Base-by-base conservation (phyloP, 306 rosid genomes). In the Senna siamea region DNA sequence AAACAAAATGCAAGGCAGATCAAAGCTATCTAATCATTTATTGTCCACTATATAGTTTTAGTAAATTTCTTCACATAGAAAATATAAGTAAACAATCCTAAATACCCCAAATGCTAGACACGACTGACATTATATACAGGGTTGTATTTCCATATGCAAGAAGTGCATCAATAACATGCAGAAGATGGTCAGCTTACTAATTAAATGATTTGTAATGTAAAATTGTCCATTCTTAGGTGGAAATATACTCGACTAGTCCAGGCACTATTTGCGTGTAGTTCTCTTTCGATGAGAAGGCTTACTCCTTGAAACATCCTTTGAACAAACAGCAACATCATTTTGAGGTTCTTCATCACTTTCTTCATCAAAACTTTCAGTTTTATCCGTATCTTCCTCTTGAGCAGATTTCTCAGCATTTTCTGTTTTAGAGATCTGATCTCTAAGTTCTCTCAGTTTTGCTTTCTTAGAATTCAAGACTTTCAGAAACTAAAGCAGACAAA, bases 401-500 rank as follows among this genome's bases (percentile, higher is more conserved):
- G 83, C 88, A 71, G 85, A 83, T 77, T 87, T 88, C 65, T 82
- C 83, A 41, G 82, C 70, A 32, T 47, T 58, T n/a, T 69, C 77
- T 61, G 65, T 57, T 60, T 79, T 85, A 9, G 85, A 69, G 46
- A 89, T 73, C 76, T 89, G 83, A 78, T 82, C 93, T 70, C 89
- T 89, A 70, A 92, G 82, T 80, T 86, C 96, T 82, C 92, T 85
- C 43, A 89, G 75, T 80, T 92, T 92, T 30, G 83, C 82, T 81
- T 93, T 93, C 85, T 93, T 93, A 14, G 97, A 85, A 80, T 93
- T 93, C 73, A 93, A 85, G 79, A 93, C 91, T 38, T 78, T 86
- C n/a, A 93, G 80, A 84, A 93, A 91, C 98, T 93, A 69, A 74
- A 79, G 74, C 79, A 71, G 53, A 47, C 26, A 63, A 40, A 40